Evolutionary conservation across 768 basidiomycete species (phyloP).

Genomic region (Punctularia strigosozonata): DNA sequence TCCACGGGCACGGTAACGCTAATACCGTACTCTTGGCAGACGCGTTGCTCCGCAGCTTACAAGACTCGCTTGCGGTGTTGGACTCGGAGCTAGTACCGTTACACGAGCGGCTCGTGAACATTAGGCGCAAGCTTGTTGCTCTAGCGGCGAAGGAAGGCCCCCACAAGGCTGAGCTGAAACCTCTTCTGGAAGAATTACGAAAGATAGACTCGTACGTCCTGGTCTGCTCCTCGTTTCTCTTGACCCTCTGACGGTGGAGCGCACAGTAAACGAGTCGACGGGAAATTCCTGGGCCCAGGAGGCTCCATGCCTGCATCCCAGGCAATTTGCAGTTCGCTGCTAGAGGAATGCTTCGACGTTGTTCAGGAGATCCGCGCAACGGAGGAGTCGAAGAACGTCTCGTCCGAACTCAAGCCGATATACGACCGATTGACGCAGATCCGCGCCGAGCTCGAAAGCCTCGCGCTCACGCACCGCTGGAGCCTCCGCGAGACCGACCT

Average conservation of each 20-base stretch:
- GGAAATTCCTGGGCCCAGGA: constrained; percentile 88
- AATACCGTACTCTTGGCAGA: too few relatives aligned
- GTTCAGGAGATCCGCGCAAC: constrained; percentile 89
- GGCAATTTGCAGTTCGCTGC: constrained; percentile 79
- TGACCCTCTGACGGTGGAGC: constrained; percentile 5
- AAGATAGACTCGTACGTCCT: constrained; percentile 97
- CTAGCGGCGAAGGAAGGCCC: constrained; percentile 82
- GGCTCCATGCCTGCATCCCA: constrained; percentile 87
- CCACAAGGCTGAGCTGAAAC: constrained; percentile 80
- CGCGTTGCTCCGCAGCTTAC: constrained; percentile 61
- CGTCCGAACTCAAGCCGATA: constrained; percentile 79
- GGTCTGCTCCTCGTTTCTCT: too few relatives aligned
- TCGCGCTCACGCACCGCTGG: constrained; percentile 95
- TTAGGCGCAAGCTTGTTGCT: constrained; percentile 81
- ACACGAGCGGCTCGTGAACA: constrained; percentile 78
- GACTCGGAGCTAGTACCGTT: constrained; percentile 85
- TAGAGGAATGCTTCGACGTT: constrained; percentile 96
- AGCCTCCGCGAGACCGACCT: constrained; percentile 89
- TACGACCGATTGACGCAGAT: constrained; percentile 85
- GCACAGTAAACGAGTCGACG: constrained; percentile 80
- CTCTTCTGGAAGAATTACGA: constrained; percentile 82
- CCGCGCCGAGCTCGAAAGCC: constrained; percentile 77
- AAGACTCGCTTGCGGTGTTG: constrained; percentile 77
- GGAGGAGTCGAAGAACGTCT: constrained; percentile 82
- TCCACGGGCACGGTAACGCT: too few relatives aligned